A percentile compares a stretch with the other conserved stretches of the same genome.
Conservation (phyloP, 306 rosid species). For the Hippophae gyantsensis region DNA sequence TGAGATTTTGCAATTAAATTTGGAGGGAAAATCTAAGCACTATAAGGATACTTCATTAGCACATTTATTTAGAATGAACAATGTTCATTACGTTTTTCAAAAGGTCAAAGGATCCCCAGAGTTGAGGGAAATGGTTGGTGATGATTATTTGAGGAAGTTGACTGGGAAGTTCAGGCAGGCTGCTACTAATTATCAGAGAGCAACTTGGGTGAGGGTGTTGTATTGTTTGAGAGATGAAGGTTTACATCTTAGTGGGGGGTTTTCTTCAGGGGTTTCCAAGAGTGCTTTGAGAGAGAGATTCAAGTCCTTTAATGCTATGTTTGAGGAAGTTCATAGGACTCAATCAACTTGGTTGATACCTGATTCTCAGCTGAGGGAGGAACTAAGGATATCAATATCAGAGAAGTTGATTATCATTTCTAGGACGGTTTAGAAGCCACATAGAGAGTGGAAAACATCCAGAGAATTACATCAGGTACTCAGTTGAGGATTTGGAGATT, state of each 20-base stretch:
- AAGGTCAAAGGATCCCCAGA: constrained; percentile 86
- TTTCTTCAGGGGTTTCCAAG: constrained; percentile 84
- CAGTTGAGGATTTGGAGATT: constrained; percentile 75
- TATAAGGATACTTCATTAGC: constrained; percentile 66
- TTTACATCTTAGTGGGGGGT: constrained; percentile 72
- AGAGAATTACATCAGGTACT: constrained; percentile 88
- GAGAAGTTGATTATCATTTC: constrained; percentile 85
- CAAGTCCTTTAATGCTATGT: constrained; percentile 87
- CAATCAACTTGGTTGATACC: constrained; percentile 89
- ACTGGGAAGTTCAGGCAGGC: constrained; percentile 81
- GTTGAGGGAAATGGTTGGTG: constrained; percentile 83
- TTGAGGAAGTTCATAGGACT: constrained; percentile 92
- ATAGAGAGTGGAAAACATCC: constrained; percentile 97
- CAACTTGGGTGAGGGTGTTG: constrained; percentile 89
- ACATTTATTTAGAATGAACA: constrained; percentile 90
- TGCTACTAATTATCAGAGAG: constrained; percentile 89
- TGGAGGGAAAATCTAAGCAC: constrained; percentile 89
- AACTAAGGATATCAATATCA: constrained; percentile 68
- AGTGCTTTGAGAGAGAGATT: constrained; percentile 93
- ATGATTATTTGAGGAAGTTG: constrained; percentile 69
- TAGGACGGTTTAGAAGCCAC: constrained; percentile 77
- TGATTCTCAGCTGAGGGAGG: constrained; percentile 88
- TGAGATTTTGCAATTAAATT: constrained; percentile 76
- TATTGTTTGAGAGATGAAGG: constrained; percentile 88
- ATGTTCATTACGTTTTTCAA: constrained; percentile 92